Percentiles rank a stretch among this genome's conserved stretches.
Evolutionary conservation across 257 asterid genomes (phyloP).

Genomic region (Solanum arcanum): DNA sequence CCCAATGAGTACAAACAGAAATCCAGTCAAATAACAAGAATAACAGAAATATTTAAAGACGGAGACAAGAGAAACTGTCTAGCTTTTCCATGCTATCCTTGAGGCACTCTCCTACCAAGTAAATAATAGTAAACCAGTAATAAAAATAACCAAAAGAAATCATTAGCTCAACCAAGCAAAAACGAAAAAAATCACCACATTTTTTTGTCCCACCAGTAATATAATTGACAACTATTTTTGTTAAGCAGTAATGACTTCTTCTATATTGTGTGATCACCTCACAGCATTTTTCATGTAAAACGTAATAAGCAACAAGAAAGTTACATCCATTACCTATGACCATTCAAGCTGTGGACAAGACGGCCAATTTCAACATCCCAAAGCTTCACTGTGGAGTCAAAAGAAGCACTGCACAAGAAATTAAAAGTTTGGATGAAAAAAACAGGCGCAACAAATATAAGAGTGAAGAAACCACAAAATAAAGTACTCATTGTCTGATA

Average conservation of each 20-base stretch:
- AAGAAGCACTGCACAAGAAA: slow-evolving; percentile 62
- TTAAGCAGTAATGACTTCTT: not conserved
- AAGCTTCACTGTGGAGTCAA: slow-evolving; percentile 90
- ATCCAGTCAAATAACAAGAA: not conserved
- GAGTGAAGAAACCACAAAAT: not conserved
- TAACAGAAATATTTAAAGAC: not conserved
- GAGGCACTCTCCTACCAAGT: not conserved
- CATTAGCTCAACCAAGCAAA: not conserved
- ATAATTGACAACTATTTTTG: not conserved
- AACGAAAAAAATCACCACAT: not conserved
- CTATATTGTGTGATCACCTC: not conserved
- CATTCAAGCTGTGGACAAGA: slow-evolving; percentile 68
- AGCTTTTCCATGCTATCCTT: not conserved
- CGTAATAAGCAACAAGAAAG: not conserved
- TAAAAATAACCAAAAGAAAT: not conserved
- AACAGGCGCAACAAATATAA: not conserved
- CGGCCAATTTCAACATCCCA: slow-evolving; percentile 74
- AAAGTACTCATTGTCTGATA: not conserved
- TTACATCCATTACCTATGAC: slow-evolving; percentile 55
- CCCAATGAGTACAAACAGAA: not conserved
- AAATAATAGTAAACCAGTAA: not conserved
- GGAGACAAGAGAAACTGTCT: not conserved
- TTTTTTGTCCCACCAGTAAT: not conserved
- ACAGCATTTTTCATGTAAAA: not conserved
- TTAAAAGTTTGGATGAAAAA: not conserved